Evolutionary conservation across 768 basidiomycete species (phyloP).

Genomic region (Kwoniella dendrophila): DNA sequence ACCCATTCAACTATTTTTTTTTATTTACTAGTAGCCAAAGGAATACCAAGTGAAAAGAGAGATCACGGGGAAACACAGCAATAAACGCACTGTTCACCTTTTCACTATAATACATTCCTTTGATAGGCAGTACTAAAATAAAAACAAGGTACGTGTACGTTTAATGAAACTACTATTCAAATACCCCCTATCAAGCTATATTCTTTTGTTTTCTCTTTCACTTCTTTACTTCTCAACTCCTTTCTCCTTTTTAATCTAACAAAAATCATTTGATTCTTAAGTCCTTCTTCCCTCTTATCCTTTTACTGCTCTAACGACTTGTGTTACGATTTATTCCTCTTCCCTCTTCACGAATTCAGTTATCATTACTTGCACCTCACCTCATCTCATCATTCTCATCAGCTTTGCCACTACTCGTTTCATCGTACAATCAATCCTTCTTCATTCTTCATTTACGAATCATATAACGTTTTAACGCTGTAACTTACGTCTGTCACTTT

Average conservation of each 20-base stretch:
- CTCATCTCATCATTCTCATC: neutral
- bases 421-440: no score
- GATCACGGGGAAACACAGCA: neutral
- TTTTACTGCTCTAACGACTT: neutral
- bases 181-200: no score
- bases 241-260: neutral
- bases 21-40: neutral
- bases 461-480: no score
- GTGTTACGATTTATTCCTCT: neutral
- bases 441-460: no score
- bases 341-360: neutral
- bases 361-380: neutral
- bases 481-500: slow-evolving; percentile 1
- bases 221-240: slow-evolving; percentile 7
- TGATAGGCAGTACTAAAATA: no score
- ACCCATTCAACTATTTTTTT: slow-evolving; percentile 3
- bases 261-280: neutral
- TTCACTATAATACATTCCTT: no score
- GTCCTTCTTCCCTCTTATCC: neutral
- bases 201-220: neutral
- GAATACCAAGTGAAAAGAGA: neutral
- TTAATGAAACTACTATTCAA: no score
- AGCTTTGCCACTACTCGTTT: neutral
- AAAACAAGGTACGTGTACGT: no score
- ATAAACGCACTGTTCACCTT: no score